These are phyloP conservation scores for Halophytophthora polymorphica DNA, from an alignment of 352 stramenopile genomes.

Conservation along the genomic window DNA sequence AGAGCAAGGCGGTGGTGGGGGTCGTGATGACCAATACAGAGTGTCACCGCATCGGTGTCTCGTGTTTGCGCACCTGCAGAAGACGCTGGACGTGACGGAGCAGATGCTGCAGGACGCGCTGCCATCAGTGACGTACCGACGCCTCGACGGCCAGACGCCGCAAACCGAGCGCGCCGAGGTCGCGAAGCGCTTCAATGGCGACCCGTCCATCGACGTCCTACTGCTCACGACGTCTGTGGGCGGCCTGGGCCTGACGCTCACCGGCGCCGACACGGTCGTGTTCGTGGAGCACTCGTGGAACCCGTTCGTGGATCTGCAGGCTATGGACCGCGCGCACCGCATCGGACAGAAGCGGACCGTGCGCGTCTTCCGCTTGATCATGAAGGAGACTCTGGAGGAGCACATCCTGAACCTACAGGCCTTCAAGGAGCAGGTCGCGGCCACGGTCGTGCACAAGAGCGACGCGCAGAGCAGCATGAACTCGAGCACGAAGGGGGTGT, in stretches of 20 bases:
- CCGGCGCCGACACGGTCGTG: slow-evolving; percentile 95
- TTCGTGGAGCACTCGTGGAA: slow-evolving; percentile 99
- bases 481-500: slow-evolving; percentile 57
- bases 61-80: slow-evolving; percentile 94
- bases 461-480: slow-evolving; percentile 60
- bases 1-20: background rate
- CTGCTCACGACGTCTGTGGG: slow-evolving; percentile 95
- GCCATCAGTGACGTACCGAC: slow-evolving; percentile 72
- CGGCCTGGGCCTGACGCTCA: slow-evolving; percentile 96
- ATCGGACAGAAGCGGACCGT: slow-evolving; percentile 72
- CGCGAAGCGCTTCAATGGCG: slow-evolving; percentile 91
- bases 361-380: slow-evolving; percentile 78
- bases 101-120: slow-evolving; percentile 77
- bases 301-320: slow-evolving; percentile 94
- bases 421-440: slow-evolving; percentile 76
- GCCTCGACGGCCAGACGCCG: slow-evolving; percentile 91
- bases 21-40: slow-evolving; percentile 15
- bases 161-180: slow-evolving; percentile 65
- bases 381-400: slow-evolving; percentile 69
- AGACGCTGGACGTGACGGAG: slow-evolving; percentile 93
- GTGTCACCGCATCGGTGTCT: slow-evolving; percentile 88
- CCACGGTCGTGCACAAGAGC: slow-evolving; percentile 52
- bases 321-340: slow-evolving; percentile 84
- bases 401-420: slow-evolving; percentile 76
- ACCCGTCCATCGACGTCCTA: slow-evolving; percentile 91